Evolutionary conservation across 1,139 yeast species (phyloP), one percentile per base, ranked within the genome.

Genomic region (Yamadazyma aaseri): DNA sequence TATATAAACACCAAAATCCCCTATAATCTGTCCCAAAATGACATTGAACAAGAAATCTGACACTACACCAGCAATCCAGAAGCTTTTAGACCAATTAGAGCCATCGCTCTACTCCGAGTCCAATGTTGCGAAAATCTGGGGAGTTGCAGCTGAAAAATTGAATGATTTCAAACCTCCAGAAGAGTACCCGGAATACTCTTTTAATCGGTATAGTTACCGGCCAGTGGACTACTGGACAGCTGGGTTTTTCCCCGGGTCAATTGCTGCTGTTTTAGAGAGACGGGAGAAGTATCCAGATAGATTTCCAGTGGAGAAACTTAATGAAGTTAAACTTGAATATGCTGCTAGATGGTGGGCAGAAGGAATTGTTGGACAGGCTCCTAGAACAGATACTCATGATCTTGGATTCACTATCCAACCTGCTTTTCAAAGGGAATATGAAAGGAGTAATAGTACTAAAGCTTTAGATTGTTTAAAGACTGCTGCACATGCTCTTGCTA

Each of bases 241-340:
- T 8, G 59, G 59, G 7, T 55, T 52, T 39, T 55, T 55, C 32
- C 58, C 59, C 2, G 59, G 59, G 1, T 43, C 51, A 4, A 31
- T 55, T 2, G 50, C 48, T 32, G 42, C 49, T 2, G 30, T 55
- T 10, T 33, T 46, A 9, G 60, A 55, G 36, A 42, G 60, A 18
- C 27, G 34, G 6, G 35, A 41, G 7, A 40, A 35, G 37, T 45
- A 31, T 21, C 49, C 49, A 6, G n/a, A 22, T 3, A 29, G 29
- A 11, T 45, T 42, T 33, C 35, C 39, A 7, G 9, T 6, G 8
- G 31, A 34, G 4, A 36, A 35, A 16, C 28, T 50, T 15, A 31
- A 42, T 28, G 34, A 32, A 4, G 26, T 42, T n/a, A 44, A 51
- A 33, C 31, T 55, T 23, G 49, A 45, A 27, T 26, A 26, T 25